Base-by-base conservation (phyloP, 1,284 basidiomycete genomes). In the Puccinia polysora region DNA sequence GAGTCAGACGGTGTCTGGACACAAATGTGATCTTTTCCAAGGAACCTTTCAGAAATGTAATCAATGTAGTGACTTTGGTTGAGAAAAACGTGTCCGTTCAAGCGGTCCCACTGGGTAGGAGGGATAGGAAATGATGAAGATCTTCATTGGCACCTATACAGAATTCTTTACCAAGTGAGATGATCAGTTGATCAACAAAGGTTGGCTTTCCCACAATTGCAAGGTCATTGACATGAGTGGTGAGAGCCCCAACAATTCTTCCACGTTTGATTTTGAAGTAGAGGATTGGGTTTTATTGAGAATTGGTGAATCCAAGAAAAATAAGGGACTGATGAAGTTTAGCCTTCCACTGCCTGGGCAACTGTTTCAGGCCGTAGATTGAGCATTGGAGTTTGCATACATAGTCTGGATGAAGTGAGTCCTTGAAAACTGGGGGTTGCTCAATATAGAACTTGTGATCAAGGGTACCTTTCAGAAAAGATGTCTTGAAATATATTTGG, bases 171-270 rank as follows among this genome's bases (percentile, higher is more conserved):
- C 47, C 47, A n/a, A 49, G 5, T 6, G 5, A 5, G 5, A 4
- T 7, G 47, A 49, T 49, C 4, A 49, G 53, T 4, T 15, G 28
- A 28, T 56, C 25, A 6, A 56, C n/a, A 28, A 30, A 56, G 6
- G 23, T 6, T 6, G 25, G 25, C n/a, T 56, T n/a, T 7, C 53
- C 53, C 7, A 56, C 34, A n/a, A 56, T 56, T 18, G 53, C 34
- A 5, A 56, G 25, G 30, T 56, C 53, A 56, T 56, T n/a, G n/a
- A 56, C 53, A 28, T 56, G 53, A 28, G 53, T 28, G 23, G 53
- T 56, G 8, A 56, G 53, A 56, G 53, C 53, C n/a, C 34, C 53
- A 30, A 30, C 28, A 18, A 56, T 18, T 5, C 5, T 56, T 6
- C 53, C 53, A 32, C 12, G 15, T 6, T 7, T 30, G 4, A 56